Base-by-base conservation (phyloP, 2,329 filamentous ascomycete genomes). In the Pseudocercospora vitis region DNA sequence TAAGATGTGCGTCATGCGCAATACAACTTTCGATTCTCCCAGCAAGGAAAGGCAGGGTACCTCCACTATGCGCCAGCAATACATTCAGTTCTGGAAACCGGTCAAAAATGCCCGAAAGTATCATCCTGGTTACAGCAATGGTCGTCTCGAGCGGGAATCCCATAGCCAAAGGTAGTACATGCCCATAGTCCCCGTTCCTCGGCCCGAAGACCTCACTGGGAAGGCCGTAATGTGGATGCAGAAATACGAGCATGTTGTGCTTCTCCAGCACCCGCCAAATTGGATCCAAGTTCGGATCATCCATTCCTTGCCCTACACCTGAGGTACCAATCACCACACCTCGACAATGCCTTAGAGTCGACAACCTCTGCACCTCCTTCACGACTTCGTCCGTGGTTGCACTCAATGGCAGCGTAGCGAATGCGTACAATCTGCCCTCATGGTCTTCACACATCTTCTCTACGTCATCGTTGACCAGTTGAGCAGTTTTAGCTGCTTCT, bases 91-190 rank as follows among this genome's bases (percentile, higher is more conserved):
- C 74, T 0, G 80, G 81, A 39, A 90, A 87, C 7, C 81, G 78
- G 69, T 95, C 90, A 70, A 94, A 96, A 0, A 95, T 87, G 0
- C 89, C 88, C 0, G 86, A 82, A n/a, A 96, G 76, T 50, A 90
- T 85, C 89, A 96, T 95, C 42, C 91, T 79, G 3, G 88, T 84
- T 2, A 96, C 85, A 0, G 91, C 89, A 63, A 96, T 92, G 1
- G 91, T 96, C 0, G 91, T 96, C 73, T 96, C 91, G 61, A 96
- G 82, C 0, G 91, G 91, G 68, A 96, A 96, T 0, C 91, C 91
- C 3, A 96, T 75, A 0, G 90, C 89, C 0, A 96, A 76, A 0
- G 91, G 88, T 2, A 96, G 78, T 0, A 96, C 90, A 69, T 96
- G 91, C 0, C 91, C 91, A 67, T 95, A 96, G 26, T 81, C 78